phyloP scores from a whole-genome alignment of 2,329 filamentous ascomycete genomes.

The Tolypocladium cylindrosporum region DNA sequence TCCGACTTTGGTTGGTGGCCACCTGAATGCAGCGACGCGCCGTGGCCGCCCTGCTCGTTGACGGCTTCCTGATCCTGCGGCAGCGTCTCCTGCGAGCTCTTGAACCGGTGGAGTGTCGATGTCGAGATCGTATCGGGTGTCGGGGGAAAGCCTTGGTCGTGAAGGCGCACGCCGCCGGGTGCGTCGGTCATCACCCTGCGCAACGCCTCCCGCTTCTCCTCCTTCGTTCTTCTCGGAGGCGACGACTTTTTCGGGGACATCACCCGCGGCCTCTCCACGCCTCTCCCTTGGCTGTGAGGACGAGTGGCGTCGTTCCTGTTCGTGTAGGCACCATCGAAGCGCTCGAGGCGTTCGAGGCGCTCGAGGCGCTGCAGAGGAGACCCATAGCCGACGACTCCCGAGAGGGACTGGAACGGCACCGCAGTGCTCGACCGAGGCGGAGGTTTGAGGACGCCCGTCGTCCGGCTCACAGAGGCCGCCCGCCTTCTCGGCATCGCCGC shows the following conservation, averaged over 20 bases:
- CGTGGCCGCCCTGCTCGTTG: conserved; percentile 20
- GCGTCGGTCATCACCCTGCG: conserved; percentile 39
- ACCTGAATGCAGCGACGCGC: conserved; percentile 18
- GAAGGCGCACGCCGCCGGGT: conserved; percentile 26
- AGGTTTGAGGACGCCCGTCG: neutral
- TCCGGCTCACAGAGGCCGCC: conserved; percentile 16
- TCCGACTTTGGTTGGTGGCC: conserved; percentile 8
- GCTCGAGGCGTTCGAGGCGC: conserved; percentile 34
- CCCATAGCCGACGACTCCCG: conserved; percentile 17
- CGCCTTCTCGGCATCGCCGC: conserved; percentile 1
- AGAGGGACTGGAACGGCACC: conserved; percentile 33
- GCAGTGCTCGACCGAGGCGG: conserved; percentile 15
- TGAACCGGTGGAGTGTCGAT: conserved; percentile 39
- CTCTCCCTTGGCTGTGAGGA: conserved; percentile 17
- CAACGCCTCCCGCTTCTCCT: conserved; percentile 38
- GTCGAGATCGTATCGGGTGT: conserved; percentile 52
- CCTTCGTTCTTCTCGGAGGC: conserved; percentile 21
- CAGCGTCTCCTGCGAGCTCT: conserved; percentile 40
- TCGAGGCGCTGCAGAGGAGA: conserved; percentile 40
- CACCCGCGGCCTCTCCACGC: conserved; percentile 6
- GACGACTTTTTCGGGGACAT: conserved; percentile 9
- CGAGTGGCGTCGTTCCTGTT: conserved; percentile 18
- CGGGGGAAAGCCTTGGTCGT: conserved; percentile 39
- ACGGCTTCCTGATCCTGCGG: conserved; percentile 17
- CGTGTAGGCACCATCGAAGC: conserved; percentile 21